Percentiles rank a stretch among this genome's conserved stretches.
These are phyloP conservation scores for Poa pratensis DNA, from an alignment of 176 grass and related monocot species.

Conservation along the genomic window DNA sequence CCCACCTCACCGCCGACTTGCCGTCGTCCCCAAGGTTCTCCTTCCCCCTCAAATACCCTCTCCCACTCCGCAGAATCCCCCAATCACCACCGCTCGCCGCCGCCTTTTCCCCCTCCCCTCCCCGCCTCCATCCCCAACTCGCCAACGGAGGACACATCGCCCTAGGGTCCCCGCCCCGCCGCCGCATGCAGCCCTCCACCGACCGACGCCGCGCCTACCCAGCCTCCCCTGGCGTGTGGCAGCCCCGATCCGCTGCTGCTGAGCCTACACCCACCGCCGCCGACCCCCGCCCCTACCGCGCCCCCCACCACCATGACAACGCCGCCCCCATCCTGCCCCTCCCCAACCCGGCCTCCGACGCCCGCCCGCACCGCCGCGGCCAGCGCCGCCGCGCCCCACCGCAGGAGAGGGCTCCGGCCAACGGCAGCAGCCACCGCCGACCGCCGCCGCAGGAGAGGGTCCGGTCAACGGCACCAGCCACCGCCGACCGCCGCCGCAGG, in stretches of 20 bases:
- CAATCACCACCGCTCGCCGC: neutral
- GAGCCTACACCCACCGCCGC: neutral
- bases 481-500: neutral
- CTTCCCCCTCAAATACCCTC: slow-evolving; percentile 43
- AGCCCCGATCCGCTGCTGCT: slow-evolving; percentile 34
- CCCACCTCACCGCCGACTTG: slow-evolving; percentile 18
- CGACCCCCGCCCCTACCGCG: neutral
- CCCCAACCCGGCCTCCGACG: slow-evolving; percentile 7
- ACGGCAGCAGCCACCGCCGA: neutral
- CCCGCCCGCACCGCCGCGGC: slow-evolving; percentile 22
- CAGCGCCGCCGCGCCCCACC: slow-evolving; percentile 30
- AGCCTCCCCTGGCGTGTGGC: slow-evolving; percentile 54
- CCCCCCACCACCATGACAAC: slow-evolving; percentile 10
- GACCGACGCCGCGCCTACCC: slow-evolving; percentile 40
- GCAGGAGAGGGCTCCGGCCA: slow-evolving; percentile 17
- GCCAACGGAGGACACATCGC: slow-evolving; percentile 28
- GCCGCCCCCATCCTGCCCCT: slow-evolving; percentile 15
- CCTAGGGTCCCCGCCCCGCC: slow-evolving; percentile 31
- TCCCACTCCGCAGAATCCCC: neutral
- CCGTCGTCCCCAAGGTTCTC: slow-evolving; percentile 71
- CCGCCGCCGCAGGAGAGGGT: slow-evolving; percentile 14
- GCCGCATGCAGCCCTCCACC: slow-evolving; percentile 42
- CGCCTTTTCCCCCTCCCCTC: neutral
- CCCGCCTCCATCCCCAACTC: neutral
- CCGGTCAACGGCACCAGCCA: neutral